Percentiles rank a stretch among this genome's conserved stretches.
Conservation (phyloP, 2,329 filamentous ascomycete species). For the Fusarium sp. region DNA sequence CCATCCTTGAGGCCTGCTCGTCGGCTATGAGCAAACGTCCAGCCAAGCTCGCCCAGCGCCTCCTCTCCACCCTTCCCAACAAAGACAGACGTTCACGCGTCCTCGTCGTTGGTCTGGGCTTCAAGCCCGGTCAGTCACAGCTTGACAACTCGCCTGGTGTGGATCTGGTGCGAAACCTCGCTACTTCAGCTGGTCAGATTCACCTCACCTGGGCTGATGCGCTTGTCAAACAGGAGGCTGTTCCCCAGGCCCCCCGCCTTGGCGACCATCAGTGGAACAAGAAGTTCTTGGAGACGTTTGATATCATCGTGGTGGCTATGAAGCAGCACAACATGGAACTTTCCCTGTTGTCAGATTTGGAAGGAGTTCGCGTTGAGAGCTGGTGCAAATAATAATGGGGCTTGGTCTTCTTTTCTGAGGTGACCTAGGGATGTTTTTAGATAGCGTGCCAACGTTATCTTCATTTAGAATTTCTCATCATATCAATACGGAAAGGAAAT, state of each 20-base stretch:
- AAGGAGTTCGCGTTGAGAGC: not conserved
- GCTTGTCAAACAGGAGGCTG: not conserved
- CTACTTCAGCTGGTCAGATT: not conserved
- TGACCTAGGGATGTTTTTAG: not conserved
- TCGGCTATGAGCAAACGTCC: not conserved
- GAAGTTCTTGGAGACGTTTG: not conserved
- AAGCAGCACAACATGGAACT: constrained; percentile 4
- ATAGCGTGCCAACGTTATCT: not conserved
- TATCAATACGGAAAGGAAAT: not conserved
- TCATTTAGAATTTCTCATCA: not conserved
- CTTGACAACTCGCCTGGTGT: constrained; percentile 5
- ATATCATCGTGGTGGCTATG: not conserved
- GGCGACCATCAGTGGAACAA: not conserved
- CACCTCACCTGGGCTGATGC: constrained; percentile 1
- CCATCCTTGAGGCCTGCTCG: not conserved
- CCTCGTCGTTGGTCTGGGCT: not conserved
- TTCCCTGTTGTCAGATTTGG: not conserved
- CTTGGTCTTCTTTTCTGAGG: not conserved
- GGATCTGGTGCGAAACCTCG: not conserved
- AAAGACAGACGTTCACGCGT: not conserved
- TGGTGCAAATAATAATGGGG: not conserved
- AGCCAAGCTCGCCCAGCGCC: not conserved
- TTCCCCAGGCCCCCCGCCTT: not conserved
- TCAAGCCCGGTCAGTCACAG: constrained; percentile 1
- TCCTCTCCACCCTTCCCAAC: not conserved